Conservation (phyloP, 192 early-diverging fungal species). For the Coemansia sp. region DNA sequence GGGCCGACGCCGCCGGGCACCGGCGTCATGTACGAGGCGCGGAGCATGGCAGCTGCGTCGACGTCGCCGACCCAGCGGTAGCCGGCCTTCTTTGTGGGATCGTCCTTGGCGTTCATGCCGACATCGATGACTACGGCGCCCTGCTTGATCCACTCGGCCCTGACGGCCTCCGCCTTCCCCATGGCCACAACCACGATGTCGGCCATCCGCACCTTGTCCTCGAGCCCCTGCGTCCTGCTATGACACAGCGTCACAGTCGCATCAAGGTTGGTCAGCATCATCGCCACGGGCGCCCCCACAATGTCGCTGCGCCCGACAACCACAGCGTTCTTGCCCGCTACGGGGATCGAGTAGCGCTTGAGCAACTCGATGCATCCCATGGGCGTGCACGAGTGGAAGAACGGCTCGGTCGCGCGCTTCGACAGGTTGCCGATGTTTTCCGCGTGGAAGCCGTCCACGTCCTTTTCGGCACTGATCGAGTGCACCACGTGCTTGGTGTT, state of each 20-base stretch:
- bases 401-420: constrained; percentile 73
- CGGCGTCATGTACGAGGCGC: constrained; percentile 86
- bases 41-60: constrained; percentile 64
- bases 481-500: constrained; percentile 82
- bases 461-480: constrained; percentile 81
- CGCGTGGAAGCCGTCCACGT: constrained; percentile 99
- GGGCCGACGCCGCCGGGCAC: constrained; percentile 99
- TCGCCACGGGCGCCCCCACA: constrained; percentile 82
- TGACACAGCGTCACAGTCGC: constrained; percentile 97
- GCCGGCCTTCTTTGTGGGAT: constrained; percentile 87
- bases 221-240: constrained; percentile 74
- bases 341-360: constrained; percentile 61
- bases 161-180: constrained; percentile 75
- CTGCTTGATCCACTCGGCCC: constrained; percentile 92
- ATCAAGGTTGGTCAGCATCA: constrained; percentile 75
- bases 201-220: constrained; percentile 72
- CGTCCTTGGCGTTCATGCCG: constrained; percentile 89
- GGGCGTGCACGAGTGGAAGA: constrained; percentile 96
- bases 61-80: constrained; percentile 93
- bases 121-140: constrained; percentile 96
- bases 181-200: constrained; percentile 93
- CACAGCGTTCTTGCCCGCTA: constrained; percentile 87
- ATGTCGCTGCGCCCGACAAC: constrained; percentile 97
- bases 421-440: constrained; percentile 89
- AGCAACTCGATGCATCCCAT: constrained; percentile 90